Base-by-base conservation (phyloP, 768 basidiomycete genomes). In the Lactarius trivialis region DNA sequence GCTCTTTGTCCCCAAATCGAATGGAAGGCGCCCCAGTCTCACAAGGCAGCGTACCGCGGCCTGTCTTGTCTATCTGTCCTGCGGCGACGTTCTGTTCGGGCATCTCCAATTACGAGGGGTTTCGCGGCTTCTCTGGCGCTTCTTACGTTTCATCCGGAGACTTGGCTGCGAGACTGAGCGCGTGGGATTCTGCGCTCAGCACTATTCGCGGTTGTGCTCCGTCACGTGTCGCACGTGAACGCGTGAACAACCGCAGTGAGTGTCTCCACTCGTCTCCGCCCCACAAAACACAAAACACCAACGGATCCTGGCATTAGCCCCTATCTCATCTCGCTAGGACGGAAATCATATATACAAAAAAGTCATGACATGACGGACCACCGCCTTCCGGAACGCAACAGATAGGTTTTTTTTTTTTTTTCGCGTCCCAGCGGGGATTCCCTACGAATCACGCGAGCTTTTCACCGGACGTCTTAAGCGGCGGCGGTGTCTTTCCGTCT, bases 1-100 rank as follows among this genome's bases (percentile, higher is more conserved):
- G 63, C 63, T 60, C 63, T 64, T 64, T 60, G 58, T 64, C 63
- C 63, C 19, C 58, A 64, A 60, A 64, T 64, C 63, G 63, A 60
- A 64, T 64, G 63, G 63, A 64, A 64, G 63, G 30, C 30, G n/a
- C 36, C 60, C 37, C 48, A 24, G 45, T 11, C 43, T 37, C 57
- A 36, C 48, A 54, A 63, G 30, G 26, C 48, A 41, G 34, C 34
- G 33, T 55, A 56, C 24, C 45, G 12, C n/a, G 45, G 24, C 45
- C 45, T 48, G 28, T 43, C 51, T 24, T 30, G 32, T 53, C 58
- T 43, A 41, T 54, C 57, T 41, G 26, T 52, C 55, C n/a, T 37
- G 32, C 26, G 33, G 63, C 32, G 58, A 34, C 50, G 8, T 41
- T 43, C 61, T 33, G 21, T 30, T 55, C 62, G 53, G 63, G 37